Percentiles rank a stretch among this genome's conserved stretches.
Evolutionary conservation across 352 stramenopile genomes (phyloP).

Genomic region (Globisporangium heterothallicum): DNA sequence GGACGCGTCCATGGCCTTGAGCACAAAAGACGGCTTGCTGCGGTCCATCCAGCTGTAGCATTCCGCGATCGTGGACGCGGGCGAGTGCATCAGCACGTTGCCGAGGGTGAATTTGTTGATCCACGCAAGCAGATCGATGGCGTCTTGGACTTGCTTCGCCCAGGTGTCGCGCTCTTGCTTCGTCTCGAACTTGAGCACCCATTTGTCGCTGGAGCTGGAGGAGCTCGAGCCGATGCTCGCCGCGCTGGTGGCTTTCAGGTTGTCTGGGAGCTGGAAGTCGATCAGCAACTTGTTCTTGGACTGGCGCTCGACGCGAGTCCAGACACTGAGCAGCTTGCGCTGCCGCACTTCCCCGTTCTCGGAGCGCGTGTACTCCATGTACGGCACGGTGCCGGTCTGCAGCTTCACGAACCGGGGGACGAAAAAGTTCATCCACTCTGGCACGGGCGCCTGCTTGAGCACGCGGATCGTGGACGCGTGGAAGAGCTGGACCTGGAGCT

Average conservation of each 20-base stretch:
- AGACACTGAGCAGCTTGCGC: conserved; percentile 52
- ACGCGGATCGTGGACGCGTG: conserved; percentile 34
- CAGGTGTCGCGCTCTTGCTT: conserved; percentile 63
- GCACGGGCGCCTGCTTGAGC: conserved; percentile 60
- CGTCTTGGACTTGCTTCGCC: conserved; percentile 61
- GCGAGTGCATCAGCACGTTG: conserved; percentile 46
- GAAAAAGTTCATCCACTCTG: conserved; percentile 78
- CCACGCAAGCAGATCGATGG: conserved; percentile 56
- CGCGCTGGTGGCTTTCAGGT: conserved; percentile 16
- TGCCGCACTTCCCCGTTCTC: conserved; percentile 52
- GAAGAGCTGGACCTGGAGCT: conserved; percentile 55
- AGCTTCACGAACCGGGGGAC: conserved; percentile 54
- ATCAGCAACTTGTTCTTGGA: conserved; percentile 67
- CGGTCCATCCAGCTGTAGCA: conserved; percentile 62
- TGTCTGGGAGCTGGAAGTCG: conserved; percentile 43
- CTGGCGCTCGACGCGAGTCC: conserved; percentile 52
- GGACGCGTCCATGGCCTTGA: conserved; percentile 56
- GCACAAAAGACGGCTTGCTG: conserved; percentile 47
- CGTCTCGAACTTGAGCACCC: conserved; percentile 68
- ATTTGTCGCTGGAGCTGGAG: conserved; percentile 33
- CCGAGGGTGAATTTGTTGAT: conserved; percentile 70
- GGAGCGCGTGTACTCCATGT: conserved; percentile 59
- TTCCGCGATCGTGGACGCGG: conserved; percentile 51
- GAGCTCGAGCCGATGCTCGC: conserved; percentile 5
- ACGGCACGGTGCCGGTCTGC: conserved; percentile 53